phyloP scores from a whole-genome alignment of 1,284 basidiomycete genomes.

The Schizophyllum commune region DNA sequence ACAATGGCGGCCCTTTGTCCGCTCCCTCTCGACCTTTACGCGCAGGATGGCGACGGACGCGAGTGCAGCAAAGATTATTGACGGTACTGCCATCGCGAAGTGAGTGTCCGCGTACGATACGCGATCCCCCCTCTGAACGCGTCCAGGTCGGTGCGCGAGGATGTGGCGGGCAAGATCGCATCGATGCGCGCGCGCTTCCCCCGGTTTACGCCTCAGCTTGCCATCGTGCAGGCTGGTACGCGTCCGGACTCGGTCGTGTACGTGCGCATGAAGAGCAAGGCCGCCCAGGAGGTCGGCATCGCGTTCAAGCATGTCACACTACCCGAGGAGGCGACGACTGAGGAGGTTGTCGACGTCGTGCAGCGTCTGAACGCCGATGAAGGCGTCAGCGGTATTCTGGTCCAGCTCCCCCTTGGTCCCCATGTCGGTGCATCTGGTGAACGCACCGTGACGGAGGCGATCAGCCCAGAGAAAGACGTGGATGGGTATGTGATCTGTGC shows the following conservation, averaged over 20 bases:
- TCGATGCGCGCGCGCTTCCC: constrained; percentile 58
- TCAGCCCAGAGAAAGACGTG: constrained; percentile 92
- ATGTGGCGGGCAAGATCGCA: constrained; percentile 62
- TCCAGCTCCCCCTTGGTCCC: constrained; percentile 93
- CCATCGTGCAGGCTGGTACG: constrained; percentile 91
- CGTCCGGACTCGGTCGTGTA: constrained; percentile 89
- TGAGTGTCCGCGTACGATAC: constrained; percentile 27
- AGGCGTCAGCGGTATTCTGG: constrained; percentile 82
- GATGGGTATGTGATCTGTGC: constrained; percentile 64
- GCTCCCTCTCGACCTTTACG: constrained; percentile 28
- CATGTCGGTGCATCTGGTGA: constrained; percentile 84
- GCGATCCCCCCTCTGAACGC: constrained; percentile 5
- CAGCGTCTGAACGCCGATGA: constrained; percentile 82
- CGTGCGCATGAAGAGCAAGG: constrained; percentile 97
- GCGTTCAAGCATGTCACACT: constrained; percentile 77
- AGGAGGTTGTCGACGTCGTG: constrained; percentile 75
- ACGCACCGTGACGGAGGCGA: constrained; percentile 88
- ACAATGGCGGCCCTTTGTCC: background rate
- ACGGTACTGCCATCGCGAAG: constrained; percentile 88
- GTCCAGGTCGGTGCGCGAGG: constrained; percentile 69
- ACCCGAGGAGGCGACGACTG: constrained; percentile 65
- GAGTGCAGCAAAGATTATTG: constrained; percentile 62
- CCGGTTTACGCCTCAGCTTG: constrained; percentile 84
- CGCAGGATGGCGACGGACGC: constrained; percentile 47
- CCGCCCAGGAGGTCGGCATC: constrained; percentile 93